Evolutionary conservation across 1,139 yeast genomes (phyloP).

Genomic region (Arxiozyma telluris): DNA sequence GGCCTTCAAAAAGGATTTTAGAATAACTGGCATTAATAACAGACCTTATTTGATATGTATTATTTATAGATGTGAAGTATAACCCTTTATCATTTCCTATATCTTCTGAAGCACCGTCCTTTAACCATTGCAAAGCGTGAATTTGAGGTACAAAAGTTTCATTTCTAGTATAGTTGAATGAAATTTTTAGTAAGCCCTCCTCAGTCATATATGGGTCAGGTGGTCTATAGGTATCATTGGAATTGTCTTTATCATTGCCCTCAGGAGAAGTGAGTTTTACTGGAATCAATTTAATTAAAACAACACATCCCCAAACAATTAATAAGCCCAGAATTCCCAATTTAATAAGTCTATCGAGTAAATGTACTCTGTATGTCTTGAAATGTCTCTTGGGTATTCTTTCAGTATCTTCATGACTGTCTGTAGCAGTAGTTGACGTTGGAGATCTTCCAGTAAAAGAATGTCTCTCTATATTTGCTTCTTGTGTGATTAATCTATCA

Average conservation of each 20-base stretch:
- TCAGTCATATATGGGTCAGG: constrained; percentile 14
- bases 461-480: neutral
- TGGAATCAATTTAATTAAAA: constrained; percentile 12
- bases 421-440: neutral
- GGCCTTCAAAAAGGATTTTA: constrained; percentile 42
- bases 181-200: constrained; percentile 25
- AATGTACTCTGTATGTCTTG: constrained; percentile 6
- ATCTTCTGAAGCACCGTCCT: constrained; percentile 25
- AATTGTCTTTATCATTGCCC: neutral
- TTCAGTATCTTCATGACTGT: constrained; percentile 8
- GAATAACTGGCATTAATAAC: constrained; percentile 39
- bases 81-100: constrained; percentile 30
- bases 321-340: constrained; percentile 16
- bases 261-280: neutral
- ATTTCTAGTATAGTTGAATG: constrained; percentile 38
- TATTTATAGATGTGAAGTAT: constrained; percentile 28
- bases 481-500: neutral
- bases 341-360: constrained; percentile 10
- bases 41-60: constrained; percentile 30
- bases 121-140: constrained; percentile 60
- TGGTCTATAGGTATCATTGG: constrained; percentile 3
- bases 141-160: constrained; percentile 43
- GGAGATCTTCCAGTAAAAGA: neutral
- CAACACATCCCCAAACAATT: constrained; percentile 22
- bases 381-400: constrained; percentile 12